Percentiles rank a stretch among this genome's conserved stretches.
phyloP scores from a whole-genome alignment of 2,329 filamentous ascomycete genomes.

The Hymenoscyphus albidus region DNA sequence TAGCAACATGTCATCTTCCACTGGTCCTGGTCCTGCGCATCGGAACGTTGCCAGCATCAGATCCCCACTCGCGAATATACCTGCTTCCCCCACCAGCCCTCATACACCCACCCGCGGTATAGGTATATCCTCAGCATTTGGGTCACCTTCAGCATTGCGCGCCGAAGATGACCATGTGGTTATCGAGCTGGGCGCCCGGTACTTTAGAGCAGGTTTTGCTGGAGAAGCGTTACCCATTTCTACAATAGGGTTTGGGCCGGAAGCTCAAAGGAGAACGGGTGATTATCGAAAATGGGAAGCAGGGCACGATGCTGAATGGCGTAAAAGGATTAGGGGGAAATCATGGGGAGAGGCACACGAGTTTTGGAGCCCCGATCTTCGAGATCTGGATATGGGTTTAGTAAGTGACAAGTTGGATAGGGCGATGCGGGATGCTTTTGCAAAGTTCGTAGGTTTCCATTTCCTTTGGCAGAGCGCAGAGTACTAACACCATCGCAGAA shows the following conservation, averaged over 20 bases:
- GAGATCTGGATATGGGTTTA: slow-evolving; percentile 69
- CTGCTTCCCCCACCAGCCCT: slow-evolving; percentile 44
- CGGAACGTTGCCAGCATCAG: slow-evolving; percentile 57
- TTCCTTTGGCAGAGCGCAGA: slow-evolving; percentile 23
- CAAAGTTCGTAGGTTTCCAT: slow-evolving; percentile 58
- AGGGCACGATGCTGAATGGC: slow-evolving; percentile 48
- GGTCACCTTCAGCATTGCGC: slow-evolving; percentile 58
- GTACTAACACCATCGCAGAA: slow-evolving; percentile 40
- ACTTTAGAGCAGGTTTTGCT: slow-evolving; percentile 78
- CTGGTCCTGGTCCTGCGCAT: slow-evolving; percentile 44
- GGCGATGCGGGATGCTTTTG: slow-evolving; percentile 74
- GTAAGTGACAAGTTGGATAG: slow-evolving; percentile 85
- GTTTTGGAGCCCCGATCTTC: slow-evolving; percentile 75
- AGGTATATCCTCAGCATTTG: slow-evolving; percentile 52
- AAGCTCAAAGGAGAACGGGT: slow-evolving; percentile 71
- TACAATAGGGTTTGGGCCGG: slow-evolving; percentile 66
- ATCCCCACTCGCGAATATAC: slow-evolving; percentile 20
- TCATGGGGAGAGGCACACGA: slow-evolving; percentile 64
- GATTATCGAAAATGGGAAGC: slow-evolving; percentile 73
- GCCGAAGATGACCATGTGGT: slow-evolving; percentile 82
- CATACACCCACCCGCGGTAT: slow-evolving; percentile 53
- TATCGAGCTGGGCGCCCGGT: slow-evolving; percentile 76
- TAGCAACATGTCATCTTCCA: slow-evolving; percentile 28
- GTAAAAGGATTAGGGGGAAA: slow-evolving; percentile 43
- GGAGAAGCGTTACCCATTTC: slow-evolving; percentile 76